Conservation (phyloP, 2,329 filamentous ascomycete genomes). For the Trichoderma sp. region DNA sequence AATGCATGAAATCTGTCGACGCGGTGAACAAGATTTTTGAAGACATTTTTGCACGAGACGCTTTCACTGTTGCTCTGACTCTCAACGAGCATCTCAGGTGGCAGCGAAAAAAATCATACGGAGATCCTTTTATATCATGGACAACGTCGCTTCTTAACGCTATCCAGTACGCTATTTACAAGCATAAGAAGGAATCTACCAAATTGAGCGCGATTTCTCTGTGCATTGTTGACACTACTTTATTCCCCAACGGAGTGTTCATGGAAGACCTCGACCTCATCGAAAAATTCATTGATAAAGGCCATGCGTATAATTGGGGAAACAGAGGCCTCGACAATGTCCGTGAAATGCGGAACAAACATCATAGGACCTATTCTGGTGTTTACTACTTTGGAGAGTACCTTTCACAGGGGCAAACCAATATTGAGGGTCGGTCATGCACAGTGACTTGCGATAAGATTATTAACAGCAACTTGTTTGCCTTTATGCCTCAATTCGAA, state of each 20-base stretch:
- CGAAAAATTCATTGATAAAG: background rate
- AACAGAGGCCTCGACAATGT: background rate
- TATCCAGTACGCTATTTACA: background rate
- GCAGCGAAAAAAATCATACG: background rate
- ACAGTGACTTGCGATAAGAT: background rate
- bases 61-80: background rate
- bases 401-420: background rate
- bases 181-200: background rate
- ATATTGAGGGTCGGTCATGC: background rate
- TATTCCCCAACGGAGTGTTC: background rate
- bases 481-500: background rate
- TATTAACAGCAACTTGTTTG: background rate
- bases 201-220: background rate
- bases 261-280: background rate
- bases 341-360: background rate
- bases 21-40: background rate
- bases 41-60: background rate
- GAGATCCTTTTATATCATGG: background rate
- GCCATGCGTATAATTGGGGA: fast-evolving
- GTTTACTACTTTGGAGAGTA: background rate
- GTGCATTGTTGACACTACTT: background rate
- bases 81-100: background rate
- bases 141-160: background rate
- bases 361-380: background rate
- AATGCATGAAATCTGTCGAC: background rate